phyloP scores from a whole-genome alignment of 371 early-diverging fungal species.

The Lichtheimia hyalospora region DNA sequence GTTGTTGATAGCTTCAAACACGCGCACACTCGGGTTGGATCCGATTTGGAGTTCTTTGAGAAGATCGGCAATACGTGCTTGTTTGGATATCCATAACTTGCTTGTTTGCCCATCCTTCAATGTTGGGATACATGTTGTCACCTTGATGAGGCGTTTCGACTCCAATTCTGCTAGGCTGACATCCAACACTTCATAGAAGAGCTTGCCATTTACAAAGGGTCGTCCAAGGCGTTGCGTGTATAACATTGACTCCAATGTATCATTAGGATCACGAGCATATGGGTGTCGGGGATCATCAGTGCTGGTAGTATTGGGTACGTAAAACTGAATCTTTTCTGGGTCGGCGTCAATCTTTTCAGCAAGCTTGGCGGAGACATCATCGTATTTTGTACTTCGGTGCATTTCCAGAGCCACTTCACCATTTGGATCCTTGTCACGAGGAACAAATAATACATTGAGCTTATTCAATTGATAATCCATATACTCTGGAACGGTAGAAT shows the following conservation, averaged over 20 bases:
- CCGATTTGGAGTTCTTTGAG: constrained; percentile 53
- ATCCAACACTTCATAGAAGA: constrained; percentile 85
- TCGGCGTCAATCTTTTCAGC: constrained; percentile 22
- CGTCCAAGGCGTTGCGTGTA: constrained; percentile 8
- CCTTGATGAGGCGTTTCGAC: constrained; percentile 63
- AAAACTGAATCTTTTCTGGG: constrained; percentile 36
- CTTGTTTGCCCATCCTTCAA: constrained; percentile 29
- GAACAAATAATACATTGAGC: constrained; percentile 68
- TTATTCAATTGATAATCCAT: constrained; percentile 74
- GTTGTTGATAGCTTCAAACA: constrained; percentile 33
- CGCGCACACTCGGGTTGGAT: constrained; percentile 13
- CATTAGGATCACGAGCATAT: constrained; percentile 23
- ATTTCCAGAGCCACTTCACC: constrained; percentile 25
- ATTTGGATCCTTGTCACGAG: constrained; percentile 32
- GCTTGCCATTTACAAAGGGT: constrained; percentile 2
- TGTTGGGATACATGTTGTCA: constrained; percentile 56
- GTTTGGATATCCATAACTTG: constrained; percentile 57
- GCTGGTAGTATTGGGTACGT: constrained; percentile 5
- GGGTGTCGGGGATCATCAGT: constrained; percentile 19
- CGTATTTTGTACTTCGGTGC: constrained; percentile 22
- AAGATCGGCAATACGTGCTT: constrained; percentile 48
- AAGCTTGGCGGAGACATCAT: constrained; percentile 21
- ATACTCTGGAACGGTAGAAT: constrained; percentile 64
- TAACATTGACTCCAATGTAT: constrained; percentile 20
- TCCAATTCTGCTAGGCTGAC: constrained; percentile 82